Conservation (phyloP, 352 stramenopile genomes). For the Phytopythium cucurbitacearum region DNA sequence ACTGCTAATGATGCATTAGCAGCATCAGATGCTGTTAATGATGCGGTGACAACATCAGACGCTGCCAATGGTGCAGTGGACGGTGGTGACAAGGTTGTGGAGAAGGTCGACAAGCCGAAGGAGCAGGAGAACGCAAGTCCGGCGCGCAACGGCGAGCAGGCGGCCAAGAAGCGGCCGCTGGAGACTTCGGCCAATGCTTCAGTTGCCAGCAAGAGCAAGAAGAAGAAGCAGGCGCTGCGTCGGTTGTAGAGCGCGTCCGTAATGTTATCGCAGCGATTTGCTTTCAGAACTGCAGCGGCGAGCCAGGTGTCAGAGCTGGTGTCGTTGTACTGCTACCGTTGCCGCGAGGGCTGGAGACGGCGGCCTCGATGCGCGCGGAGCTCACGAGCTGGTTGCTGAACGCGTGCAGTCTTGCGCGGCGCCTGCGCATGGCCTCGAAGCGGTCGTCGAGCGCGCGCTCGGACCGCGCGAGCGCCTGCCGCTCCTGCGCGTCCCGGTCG, state of each 20-base stretch:
- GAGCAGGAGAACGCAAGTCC: conserved; percentile 7
- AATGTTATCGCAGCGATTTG: conserved; percentile 5
- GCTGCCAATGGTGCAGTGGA: background rate
- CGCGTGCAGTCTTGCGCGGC: conserved; percentile 37
- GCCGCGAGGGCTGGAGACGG: conserved; percentile 1
- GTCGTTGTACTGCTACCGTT: background rate
- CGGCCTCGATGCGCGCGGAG: conserved; percentile 37
- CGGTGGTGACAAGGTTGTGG: background rate
- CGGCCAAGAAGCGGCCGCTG: conserved; percentile 3
- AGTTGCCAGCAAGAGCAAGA: conserved; percentile 1
- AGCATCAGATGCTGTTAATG: background rate
- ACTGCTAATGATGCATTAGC: too few relatives aligned
- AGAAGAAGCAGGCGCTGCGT: conserved; percentile 7
- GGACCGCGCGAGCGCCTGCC: conserved; percentile 17
- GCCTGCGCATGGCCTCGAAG: conserved; percentile 32
- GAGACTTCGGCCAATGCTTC: background rate
- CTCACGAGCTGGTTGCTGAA: conserved; percentile 71
- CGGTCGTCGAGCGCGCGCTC: conserved; percentile 37
- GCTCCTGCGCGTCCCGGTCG: conserved; percentile 28
- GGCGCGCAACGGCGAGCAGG: background rate
- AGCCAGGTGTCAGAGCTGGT: background rate
- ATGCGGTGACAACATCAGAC: background rate
- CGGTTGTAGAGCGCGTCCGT: conserved; percentile 2
- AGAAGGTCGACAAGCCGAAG: conserved; percentile 4
- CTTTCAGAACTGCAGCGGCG: background rate